Base-by-base conservation (phyloP, 2,329 filamentous ascomycete species). In the Sporothrix dimorphospora region DNA sequence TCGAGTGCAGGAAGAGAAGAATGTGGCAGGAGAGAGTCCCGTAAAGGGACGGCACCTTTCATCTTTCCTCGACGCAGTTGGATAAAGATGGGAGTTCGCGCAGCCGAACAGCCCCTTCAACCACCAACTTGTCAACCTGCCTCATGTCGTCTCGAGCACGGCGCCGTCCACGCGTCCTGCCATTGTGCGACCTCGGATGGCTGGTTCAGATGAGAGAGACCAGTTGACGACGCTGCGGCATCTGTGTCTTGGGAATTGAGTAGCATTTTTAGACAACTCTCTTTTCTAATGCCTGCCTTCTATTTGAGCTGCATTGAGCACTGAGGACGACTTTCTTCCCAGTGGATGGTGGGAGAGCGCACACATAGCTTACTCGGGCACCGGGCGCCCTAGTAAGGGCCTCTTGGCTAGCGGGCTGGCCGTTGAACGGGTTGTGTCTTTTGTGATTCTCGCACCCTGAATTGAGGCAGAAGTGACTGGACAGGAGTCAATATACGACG, bases 161-260 rank as follows among this genome's bases (percentile, higher is more conserved):
- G n/a, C 21, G 59, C 38, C n/a, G 12, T 24, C 38, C 40, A 42
- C 47, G 21, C 66, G 34, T 14, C 38, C n/a, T 42, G 47, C 12
- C 30, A 27, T 21, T 49, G 12, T 34, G 19, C 19, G 27, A 59
- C 21, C 49, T 71, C 61, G 38, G 61, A 49, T 42, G 21, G 49
- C 4, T 40, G 49, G 38, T 51, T 71, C 61, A 68, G 70, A 68
- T 19, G 53, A 63, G 34, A 63, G 34, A 65, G 69, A n/a, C 16
- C 14, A n/a, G 66, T 19, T 40, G 65, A 14, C 16, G 19, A 34
- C n/a, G 11, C 55, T 24, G 38, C 38, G 8, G 30, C 16, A 11
- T 40, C 12, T 27, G 51, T 24, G n/a, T 24, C 21, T 21, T 2
- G 11, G 6, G 51, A 6, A n/a, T 30, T 24, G 51, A 55, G 21